Evolutionary conservation across 2,329 filamentous ascomycete species (phyloP), one percentile per base, ranked within the genome.

Genomic region (Epichloe baconii): DNA sequence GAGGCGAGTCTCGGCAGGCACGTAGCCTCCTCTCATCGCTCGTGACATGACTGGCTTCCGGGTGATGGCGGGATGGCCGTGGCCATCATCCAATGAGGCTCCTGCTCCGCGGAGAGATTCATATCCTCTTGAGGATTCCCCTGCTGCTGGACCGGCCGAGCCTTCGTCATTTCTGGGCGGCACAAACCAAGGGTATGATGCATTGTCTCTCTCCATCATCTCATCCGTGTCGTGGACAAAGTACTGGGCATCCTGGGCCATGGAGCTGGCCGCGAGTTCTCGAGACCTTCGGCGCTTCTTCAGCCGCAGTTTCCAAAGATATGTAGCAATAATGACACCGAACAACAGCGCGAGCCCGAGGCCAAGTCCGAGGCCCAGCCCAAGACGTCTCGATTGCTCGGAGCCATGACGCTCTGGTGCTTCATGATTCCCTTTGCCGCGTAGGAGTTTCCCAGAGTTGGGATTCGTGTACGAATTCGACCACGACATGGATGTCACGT

Each of bases 301-400:
- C 44, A 59, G 61, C 14, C 71, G 71, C 52, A 71, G 73, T n/a
- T 72, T 71, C 54, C 73, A 76, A 11, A 75, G 78, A 53, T 74
- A 73, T 50, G 77, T 68, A 51, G 67, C 73, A 19, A 76, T 50
- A 10, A 78, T 23, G 2, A 75, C 56, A 5, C 74, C 66, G 0
- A 71, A 64, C 8, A 80, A 54, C 2, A 79, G 59, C 1, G 77
- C 68, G 0, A 76, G 68, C 1, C 63, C 64, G 3, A 84, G 61
- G 1, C 82, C 84, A 1, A 88, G 65, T 1, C 84, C 83, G 1
- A 88, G 62, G 0, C 83, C 84, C 2, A 83, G 66, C 0, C 82
- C 82, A 4, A 83, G 58, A 1, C 56, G 57, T 51, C 55, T 64
- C 38, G 56, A 59, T 37, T 57, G 59, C 8, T 57, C 53, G 3